Evolutionary conservation across 2,329 filamentous ascomycete genomes (phyloP), one percentile per base, ranked within the genome.

Genomic region (Alternaria ethzedia): DNA sequence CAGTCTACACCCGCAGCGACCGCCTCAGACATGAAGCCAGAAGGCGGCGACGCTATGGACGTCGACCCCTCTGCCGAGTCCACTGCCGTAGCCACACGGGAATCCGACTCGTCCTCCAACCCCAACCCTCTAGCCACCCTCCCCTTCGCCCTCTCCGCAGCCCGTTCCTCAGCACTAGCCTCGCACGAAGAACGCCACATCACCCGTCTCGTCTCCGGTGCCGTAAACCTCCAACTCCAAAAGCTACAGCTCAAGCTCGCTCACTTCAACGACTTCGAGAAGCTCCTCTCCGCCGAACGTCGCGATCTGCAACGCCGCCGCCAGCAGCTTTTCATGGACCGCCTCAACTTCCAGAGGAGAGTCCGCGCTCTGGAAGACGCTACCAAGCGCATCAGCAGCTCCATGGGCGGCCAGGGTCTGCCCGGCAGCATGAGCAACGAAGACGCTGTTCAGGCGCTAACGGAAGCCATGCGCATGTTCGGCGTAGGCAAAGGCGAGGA

Each of bases 131-230:
- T 93, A 54, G 89, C 93, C 7, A 94, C 90, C 28, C 90, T 97
- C 60, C 93, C 94, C 2, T 87, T 99, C 54, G 94, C 93, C 17
- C 88, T 94, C 9, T 91, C 95, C 66, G 94, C 94, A 12, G 94
- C 93, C 3, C 92, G 96, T 64, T 89, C 94, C 2, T 91, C 92
- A 8, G 96, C 91, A 4, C 89, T 99, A 32, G 94, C 95, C 26
- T 97, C 95, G 4, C 94, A 98, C 72, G 95, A 98, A 80, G 96
- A 99, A 81, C 92, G 96, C 61, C 94, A 97, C 81, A 96, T 98
- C 88, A 97, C 94, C 20, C 91, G 94, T 15, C 88, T 98, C 50
- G 93, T 99, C 10, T 95, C 94, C 3, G 91, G 94, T 6, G 93
- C 94, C 0, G 93, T 97, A 56, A 99, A 99, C 77, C 86, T 97